Evolutionary conservation across 78 protist genomes (phyloP).

Genomic region (Parvularia atlantis): DNA sequence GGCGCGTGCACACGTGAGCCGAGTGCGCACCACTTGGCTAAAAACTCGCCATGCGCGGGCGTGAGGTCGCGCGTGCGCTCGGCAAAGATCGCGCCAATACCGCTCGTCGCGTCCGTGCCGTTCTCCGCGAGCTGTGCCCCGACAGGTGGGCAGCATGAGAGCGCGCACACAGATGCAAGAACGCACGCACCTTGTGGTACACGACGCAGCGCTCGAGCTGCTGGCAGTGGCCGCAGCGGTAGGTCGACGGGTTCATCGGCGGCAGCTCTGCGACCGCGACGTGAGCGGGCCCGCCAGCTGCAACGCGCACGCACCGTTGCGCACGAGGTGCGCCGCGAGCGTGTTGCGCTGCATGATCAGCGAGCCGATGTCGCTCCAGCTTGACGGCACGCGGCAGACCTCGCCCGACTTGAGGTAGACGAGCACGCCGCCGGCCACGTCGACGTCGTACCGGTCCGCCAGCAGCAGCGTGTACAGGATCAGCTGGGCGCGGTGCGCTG

Average conservation of each 20-base stretch:
- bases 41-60: slow-evolving; percentile 3
- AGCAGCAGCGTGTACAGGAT: slow-evolving; percentile 25
- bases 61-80: slow-evolving; percentile 14
- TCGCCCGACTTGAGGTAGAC: slow-evolving; percentile 4
- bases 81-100: background rate
- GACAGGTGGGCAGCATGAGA: background rate
- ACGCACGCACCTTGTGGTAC: background rate
- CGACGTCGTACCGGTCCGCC: slow-evolving; percentile 7
- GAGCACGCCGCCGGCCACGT: slow-evolving; percentile 5
- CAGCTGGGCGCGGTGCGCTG: slow-evolving; percentile 26
- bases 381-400: background rate
- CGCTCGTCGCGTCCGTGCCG: background rate
- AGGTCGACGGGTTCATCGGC: background rate
- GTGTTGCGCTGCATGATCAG: background rate
- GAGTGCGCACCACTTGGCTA: slow-evolving; percentile 9
- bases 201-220: background rate
- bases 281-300: background rate
- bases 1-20: too few species aligned
- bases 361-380: background rate
- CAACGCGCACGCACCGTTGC: background rate
- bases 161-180: background rate
- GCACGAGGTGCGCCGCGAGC: background rate
- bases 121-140: background rate
- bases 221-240: slow-evolving; percentile 5
- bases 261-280: background rate